Evolutionary conservation across 805 yeast species (phyloP), one percentile per base, ranked within the genome.

Genomic region (Metschnikowia amazonensis): DNA sequence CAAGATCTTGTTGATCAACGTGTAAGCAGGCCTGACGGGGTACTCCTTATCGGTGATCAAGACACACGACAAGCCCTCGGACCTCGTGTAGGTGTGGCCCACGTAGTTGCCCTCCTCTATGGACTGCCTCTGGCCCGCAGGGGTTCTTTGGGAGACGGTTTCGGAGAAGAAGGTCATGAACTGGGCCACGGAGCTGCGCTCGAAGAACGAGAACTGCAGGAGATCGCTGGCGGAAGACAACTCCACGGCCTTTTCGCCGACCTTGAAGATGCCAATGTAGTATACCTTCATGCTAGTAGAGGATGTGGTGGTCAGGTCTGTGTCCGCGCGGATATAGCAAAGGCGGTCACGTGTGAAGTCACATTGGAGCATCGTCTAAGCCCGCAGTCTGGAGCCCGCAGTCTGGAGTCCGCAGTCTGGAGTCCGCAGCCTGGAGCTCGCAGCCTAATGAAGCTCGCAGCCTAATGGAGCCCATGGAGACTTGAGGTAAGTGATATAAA

Each of bases 11-110:
- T 92, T 92, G 59, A 94, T 77, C 48, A 94, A 73, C 2, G 97
- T 87, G 68, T 89, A 92, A 1, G 97, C 98, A 11, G 97, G 98
- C 63, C 99, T 79, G 27, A 89, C 92, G 2, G 98, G 99, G 67
- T 94, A 94, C 56, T 92, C 97, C 65, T 87, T 86, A 65, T 94
- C 99, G 36, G 96, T 81, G 64, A 94, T 86, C 50, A 94, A 69
- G 28, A 94, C 96, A 51, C 96, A 96, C 18, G 95, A 86, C 29
- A 92, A 62, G 3, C 97, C 98, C 65, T 94, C 98, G 20, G 85
- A 67, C 56, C 98, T 79, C 25, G 90, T 82, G 66, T 85, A 94
- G 0, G 89, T 92, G 65, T 94, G 98, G 5, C 96, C 97, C 8
- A 88, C 76, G 65, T 94, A 92, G 67, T 74, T 76, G 45, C 89